These are phyloP conservation scores for Backusella sp. DNA, from an alignment of 192 early-diverging fungal species.

Conservation along the genomic window DNA sequence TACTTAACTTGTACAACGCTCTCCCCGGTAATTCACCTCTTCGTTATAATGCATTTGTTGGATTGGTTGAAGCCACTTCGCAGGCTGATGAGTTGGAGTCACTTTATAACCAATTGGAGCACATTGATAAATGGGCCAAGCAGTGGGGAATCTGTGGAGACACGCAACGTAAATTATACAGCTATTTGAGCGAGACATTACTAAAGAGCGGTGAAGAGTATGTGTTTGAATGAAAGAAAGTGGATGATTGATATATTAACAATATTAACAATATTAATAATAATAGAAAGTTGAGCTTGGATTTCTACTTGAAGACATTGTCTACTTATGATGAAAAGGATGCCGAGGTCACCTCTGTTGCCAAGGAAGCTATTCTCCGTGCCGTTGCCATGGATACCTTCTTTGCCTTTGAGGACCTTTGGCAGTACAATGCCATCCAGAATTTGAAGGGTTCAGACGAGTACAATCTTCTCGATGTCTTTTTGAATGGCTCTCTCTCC, in stretches of 20 bases:
- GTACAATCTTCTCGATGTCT: slow-evolving; percentile 70
- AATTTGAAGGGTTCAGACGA: slow-evolving; percentile 54
- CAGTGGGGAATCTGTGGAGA: slow-evolving; percentile 67
- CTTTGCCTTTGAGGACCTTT: slow-evolving; percentile 78
- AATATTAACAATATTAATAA: not conserved
- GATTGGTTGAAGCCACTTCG: slow-evolving; percentile 75
- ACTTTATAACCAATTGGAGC: slow-evolving; percentile 59
- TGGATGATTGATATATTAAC: not conserved
- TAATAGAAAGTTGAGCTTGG: slow-evolving; percentile 31
- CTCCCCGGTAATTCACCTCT: slow-evolving; percentile 52
- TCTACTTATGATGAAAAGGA: slow-evolving; percentile 47
- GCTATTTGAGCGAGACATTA: slow-evolving; percentile 61
- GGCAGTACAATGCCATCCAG: slow-evolving; percentile 63
- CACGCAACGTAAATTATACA: slow-evolving; percentile 60
- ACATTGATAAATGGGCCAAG: slow-evolving; percentile 62
- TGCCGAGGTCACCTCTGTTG: slow-evolving; percentile 37
- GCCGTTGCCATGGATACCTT: slow-evolving; percentile 69
- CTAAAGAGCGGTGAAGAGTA: slow-evolving; percentile 59
- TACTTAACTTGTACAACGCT: slow-evolving; percentile 83
- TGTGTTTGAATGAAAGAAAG: not conserved
- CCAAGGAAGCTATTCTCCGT: slow-evolving; percentile 55
- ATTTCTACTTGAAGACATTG: slow-evolving; percentile 69
- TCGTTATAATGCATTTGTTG: slow-evolving; percentile 67
- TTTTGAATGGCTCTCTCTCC: slow-evolving; percentile 63
- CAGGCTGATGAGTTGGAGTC: slow-evolving; percentile 67